Conservation (phyloP, 2,329 filamentous ascomycete species). For the Alternaria triticimaculans region DNA sequence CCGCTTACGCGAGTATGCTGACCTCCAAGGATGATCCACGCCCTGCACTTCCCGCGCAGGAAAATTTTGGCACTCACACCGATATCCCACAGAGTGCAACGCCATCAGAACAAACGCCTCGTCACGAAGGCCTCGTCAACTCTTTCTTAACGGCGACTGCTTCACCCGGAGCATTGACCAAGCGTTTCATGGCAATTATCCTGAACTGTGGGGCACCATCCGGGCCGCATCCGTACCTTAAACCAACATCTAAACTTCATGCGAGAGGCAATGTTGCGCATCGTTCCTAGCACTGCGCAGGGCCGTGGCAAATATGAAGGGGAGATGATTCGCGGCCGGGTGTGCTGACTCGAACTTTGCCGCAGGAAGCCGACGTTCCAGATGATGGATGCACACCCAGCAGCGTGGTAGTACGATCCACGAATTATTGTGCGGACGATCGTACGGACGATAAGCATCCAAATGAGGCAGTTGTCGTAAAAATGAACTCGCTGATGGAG, state of each 20-base stretch:
- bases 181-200: constrained; percentile 6
- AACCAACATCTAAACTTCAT: constrained; percentile 8
- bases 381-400: constrained; percentile 6
- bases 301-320: not conserved
- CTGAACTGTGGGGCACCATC: constrained; percentile 9
- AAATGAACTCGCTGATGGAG: not conserved
- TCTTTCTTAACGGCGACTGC: not conserved
- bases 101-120: not conserved
- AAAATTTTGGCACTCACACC: not conserved
- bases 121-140: not conserved
- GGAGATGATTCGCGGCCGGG: not conserved
- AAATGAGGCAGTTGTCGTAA: not conserved
- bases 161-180: constrained; percentile 9
- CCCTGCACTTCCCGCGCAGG: not conserved
- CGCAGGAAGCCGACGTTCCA: not conserved
- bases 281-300: not conserved
- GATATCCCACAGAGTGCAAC: not conserved
- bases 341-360: constrained; percentile 8
- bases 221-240: constrained; percentile 17
- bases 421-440: not conserved
- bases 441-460: not conserved
- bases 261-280: not conserved
- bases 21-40: constrained; percentile 2
- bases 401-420: not conserved
- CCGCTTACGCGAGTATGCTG: constrained; percentile 2